Evolutionary conservation across 2,329 filamentous ascomycete species (phyloP).

Genomic region (Fusarium sp.): DNA sequence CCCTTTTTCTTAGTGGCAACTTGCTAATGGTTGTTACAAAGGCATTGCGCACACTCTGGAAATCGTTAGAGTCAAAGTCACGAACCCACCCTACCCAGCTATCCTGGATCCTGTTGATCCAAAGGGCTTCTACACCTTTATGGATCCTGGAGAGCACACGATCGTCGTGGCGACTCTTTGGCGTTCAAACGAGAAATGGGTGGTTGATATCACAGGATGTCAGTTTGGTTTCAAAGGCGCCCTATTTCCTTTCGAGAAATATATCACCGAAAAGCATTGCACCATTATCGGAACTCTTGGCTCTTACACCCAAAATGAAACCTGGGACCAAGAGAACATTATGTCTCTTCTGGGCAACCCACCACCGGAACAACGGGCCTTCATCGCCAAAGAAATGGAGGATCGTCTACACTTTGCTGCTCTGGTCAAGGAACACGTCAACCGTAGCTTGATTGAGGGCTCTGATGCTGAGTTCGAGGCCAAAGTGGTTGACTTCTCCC

Average conservation of each 20-base stretch:
- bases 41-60: constrained; percentile 6
- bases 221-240: constrained; percentile 33
- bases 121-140: not conserved
- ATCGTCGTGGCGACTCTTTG: constrained; percentile 4
- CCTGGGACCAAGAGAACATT: constrained; percentile 19
- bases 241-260: constrained; percentile 24
- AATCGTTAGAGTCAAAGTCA: not conserved
- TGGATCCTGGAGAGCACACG: not conserved
- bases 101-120: constrained; percentile 14
- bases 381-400: constrained; percentile 8
- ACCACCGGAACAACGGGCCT: not conserved
- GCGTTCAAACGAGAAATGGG: constrained; percentile 15
- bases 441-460: constrained; percentile 16
- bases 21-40: not conserved
- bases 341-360: not conserved
- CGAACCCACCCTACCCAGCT: constrained; percentile 4
- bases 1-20: too few species aligned
- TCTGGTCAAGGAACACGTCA: constrained; percentile 2
- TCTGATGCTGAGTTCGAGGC: constrained; percentile 12
- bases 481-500: constrained; percentile 9
- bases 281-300: not conserved
- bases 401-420: constrained; percentile 24
- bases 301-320: constrained; percentile 19
- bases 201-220: constrained; percentile 25
- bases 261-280: constrained; percentile 10